These are phyloP conservation scores for Populus hybrid DNA, from an alignment of 441 rosid species.

Conservation along the genomic window DNA sequence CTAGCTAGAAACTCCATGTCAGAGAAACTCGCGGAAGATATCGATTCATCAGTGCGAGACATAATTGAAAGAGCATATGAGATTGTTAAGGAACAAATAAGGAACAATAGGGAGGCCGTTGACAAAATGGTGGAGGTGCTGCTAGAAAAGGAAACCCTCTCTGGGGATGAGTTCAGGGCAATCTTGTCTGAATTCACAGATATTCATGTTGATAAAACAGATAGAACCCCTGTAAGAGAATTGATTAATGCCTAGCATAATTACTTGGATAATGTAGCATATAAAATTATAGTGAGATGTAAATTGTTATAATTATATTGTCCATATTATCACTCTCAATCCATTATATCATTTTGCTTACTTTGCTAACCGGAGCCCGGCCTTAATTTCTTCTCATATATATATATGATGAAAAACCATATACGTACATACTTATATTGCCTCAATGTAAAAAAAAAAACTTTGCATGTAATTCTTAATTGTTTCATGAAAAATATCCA, in stretches of 20 bases:
- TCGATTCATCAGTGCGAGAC: slow-evolving; percentile 44
- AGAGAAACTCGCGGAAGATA: slow-evolving; percentile 64
- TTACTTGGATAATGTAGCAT: too few relatives aligned
- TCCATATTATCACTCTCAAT: too few relatives aligned
- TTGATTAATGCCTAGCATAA: slow-evolving; percentile 33
- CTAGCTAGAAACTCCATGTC: slow-evolving; percentile 64
- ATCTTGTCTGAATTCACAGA: slow-evolving; percentile 51
- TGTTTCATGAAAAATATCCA: too few relatives aligned
- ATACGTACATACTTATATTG: too few relatives aligned
- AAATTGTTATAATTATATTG: too few relatives aligned
- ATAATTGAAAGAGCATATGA: slow-evolving; percentile 54
- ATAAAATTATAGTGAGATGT: too few relatives aligned
- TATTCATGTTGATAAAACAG: slow-evolving; percentile 20
- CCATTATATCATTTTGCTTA: too few relatives aligned
- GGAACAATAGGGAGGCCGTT: slow-evolving; percentile 58
- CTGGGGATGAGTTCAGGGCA: slow-evolving; percentile 63
- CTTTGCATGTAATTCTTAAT: too few relatives aligned
- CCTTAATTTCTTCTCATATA: too few relatives aligned
- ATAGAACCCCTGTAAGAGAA: slow-evolving; percentile 29
- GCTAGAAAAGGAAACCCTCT: slow-evolving; percentile 60
- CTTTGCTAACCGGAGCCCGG: too few relatives aligned
- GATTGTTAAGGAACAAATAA: slow-evolving; percentile 53
- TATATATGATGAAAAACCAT: too few relatives aligned
- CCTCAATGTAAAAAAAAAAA: too few relatives aligned
- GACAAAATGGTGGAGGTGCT: slow-evolving; percentile 73